Evolutionary conservation across 306 rosid genomes (phyloP), one percentile per base, ranked within the genome.

Genomic region (Malus sylvestris): DNA sequence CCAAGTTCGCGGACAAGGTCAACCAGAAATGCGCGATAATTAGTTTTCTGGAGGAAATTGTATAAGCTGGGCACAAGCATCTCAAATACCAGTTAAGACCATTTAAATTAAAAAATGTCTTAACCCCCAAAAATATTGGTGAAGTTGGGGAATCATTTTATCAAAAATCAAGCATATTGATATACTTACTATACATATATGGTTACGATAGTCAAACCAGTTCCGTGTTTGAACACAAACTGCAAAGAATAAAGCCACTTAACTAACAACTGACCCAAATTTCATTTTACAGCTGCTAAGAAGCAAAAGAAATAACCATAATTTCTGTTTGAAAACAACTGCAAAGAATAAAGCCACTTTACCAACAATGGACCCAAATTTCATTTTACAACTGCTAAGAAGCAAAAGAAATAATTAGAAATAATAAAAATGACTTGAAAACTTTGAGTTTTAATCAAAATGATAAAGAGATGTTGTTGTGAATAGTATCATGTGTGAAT

Each of bases 121-220:
- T 70, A 78, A 83, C 70, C 73, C 64, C 83, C 76, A 67, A 74
- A 74, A 78, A 74, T 63, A 74, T 68, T 78, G 65, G 57, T 74
- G 66, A 78, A 74, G 76, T 67, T 63, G 64, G 80, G 80, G 77
- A 83, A 78, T 78, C 68, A 53, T 73, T 77, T 45, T 57, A 70
- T 53, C 6, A 74, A 87, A 88, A 88, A 83, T 81, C 40, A 77
- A 72, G 81, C 72, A 46, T 78, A 27, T 69, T 30, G 32, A 30
- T 82, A 92, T 81, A 88, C 35, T 32, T 70, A 79, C 74, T 92
- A 92, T 92, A 90, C 97, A 92, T 67, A 92, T 90, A 90, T 92
- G 97, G 86, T 92, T 92, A 87, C 97, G 95, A 92, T 92, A 92
- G 91, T 92, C 97, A 92, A 92, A 92, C 96, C 95, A 92, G 91